Percentiles rank a stretch among this genome's conserved stretches.
phyloP scores from a whole-genome alignment of 441 rosid species.

The Adansonia grandidieri region DNA sequence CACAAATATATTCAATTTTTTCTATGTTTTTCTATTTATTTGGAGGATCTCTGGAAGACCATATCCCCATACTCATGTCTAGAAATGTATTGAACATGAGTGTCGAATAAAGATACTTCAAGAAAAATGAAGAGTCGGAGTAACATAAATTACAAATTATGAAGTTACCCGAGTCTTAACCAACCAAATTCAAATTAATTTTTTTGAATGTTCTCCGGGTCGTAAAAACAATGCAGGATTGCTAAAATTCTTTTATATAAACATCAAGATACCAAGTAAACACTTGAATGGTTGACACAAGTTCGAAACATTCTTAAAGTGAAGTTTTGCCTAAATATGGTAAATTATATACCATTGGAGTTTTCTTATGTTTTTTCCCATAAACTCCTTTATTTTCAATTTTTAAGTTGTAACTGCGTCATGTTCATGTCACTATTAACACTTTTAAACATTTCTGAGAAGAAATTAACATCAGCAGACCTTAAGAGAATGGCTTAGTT shows the following conservation, averaged over 20 bases:
- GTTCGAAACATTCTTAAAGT: neutral
- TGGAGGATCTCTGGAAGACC: neutral
- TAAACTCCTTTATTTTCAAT: neutral
- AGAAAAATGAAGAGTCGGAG: neutral
- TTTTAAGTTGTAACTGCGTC: neutral
- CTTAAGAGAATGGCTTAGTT: conserved; percentile 41
- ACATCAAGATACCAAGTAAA: neutral
- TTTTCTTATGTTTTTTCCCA: neutral
- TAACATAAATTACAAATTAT: neutral
- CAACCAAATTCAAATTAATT: conserved; percentile 1
- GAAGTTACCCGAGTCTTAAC: neutral
- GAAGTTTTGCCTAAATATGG: conserved; percentile 6
- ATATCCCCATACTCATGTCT: neutral
- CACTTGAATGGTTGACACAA: neutral
- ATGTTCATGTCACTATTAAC: neutral
- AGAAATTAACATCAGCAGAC: conserved; percentile 27
- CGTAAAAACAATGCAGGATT: neutral
- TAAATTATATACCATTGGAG: neutral
- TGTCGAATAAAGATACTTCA: neutral
- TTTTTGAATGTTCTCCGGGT: neutral
- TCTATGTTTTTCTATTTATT: neutral
- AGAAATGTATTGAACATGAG: neutral
- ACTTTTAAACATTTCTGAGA: neutral
- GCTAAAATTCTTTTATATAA: neutral
- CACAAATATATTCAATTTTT: neutral